phyloP scores from a whole-genome alignment of 345 rosid species.

The Moringa oleifera region DNA sequence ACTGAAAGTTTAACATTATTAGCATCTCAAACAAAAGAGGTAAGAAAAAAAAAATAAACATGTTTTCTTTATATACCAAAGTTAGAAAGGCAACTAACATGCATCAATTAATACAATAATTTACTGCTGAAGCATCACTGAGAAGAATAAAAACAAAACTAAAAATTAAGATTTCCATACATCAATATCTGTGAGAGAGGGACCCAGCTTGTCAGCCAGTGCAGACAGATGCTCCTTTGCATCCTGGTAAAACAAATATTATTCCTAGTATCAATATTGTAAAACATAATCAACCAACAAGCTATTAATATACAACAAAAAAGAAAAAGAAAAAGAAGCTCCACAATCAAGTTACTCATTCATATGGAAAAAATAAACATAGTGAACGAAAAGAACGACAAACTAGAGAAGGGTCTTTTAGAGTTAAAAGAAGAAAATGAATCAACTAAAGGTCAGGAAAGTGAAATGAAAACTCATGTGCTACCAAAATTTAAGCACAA shows the following conservation, averaged over 20 bases:
- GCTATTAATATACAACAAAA: background rate
- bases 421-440: too few relatives aligned
- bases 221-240: constrained; percentile 97
- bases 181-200: constrained; percentile 82
- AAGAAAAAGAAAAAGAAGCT: too few relatives aligned
- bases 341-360: too few relatives aligned
- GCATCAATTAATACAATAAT: background rate
- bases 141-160: constrained; percentile 17
- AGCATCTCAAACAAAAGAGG: constrained; percentile 15
- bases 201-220: constrained; percentile 86
- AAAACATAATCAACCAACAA: background rate
- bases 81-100: constrained; percentile 4
- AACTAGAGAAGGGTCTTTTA: too few relatives aligned
- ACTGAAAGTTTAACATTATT: constrained; percentile 49
- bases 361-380: background rate
- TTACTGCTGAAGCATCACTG: constrained; percentile 14
- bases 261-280: constrained; percentile 13
- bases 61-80: background rate
- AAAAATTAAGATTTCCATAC: constrained; percentile 36
- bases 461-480: too few relatives aligned
- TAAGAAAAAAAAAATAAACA: background rate
- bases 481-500: too few relatives aligned
- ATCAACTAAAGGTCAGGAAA: too few relatives aligned
- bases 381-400: too few relatives aligned
- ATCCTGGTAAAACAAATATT: constrained; percentile 48